Base-by-base conservation (phyloP, 108 stramenopile species). In the Aurantiochytrium sp. region DNA sequence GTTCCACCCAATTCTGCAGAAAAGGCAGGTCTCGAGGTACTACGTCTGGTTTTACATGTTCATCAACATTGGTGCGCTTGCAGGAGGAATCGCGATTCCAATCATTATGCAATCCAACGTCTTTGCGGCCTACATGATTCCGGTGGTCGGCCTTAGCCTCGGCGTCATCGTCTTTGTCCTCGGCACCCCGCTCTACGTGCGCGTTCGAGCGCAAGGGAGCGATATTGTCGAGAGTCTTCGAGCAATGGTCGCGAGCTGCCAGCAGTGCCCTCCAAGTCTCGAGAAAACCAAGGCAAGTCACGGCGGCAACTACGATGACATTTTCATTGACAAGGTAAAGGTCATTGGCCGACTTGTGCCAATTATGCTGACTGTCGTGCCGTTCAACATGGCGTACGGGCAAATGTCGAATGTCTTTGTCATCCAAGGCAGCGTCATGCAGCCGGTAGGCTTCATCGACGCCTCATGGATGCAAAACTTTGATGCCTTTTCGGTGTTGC, bases 361-460 rank as follows among this genome's bases (percentile, higher is more conserved):
- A 0, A 71, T 89, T 51, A 42, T 73, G 44, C 19, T 28, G 5
- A 59, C 72, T 5, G 44, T 88, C 0, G 42, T 90, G 88, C 90
- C 90, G 5, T 90, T 90, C 44, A 90, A 58, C 53, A 29, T 90
- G 28, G 90, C 49, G 0, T 88, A 88, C 43, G 14, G 25, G 12
- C 90, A 90, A 47, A 83, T 88, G 49, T 42, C 58, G 5, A 90
- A 29, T 2, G 93, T 94, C 18, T 96, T 96, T 57, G 92, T 95
- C n/a, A 92, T 96, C 5, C 96, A 96, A 83, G 96, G 96, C 18
- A 92, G 89, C 43, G 95, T 96, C 87, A 96, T 96, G 96, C 89
- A 93, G 71, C n/a, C 49, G 12, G 94, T 94, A 58, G 95, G 95
- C 5, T 73, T 94, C 16, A 90, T 96, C 55, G 96, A 96, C 91